These are phyloP conservation scores for Lentinula raphanica DNA, from an alignment of 768 basidiomycete genomes.

Conservation along the genomic window DNA sequence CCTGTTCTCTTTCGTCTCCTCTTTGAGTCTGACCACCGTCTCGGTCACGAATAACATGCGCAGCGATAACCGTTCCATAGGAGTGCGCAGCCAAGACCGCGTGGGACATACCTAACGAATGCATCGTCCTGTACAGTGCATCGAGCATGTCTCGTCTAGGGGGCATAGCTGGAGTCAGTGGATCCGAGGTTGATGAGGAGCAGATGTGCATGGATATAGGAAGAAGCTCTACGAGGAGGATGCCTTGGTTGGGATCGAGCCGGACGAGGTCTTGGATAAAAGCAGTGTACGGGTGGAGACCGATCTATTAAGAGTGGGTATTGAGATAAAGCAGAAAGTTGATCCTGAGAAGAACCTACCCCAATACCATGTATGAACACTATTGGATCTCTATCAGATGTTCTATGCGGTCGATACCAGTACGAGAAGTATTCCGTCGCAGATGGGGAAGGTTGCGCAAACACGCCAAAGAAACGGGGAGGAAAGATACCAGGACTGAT, in stretches of 20 bases:
- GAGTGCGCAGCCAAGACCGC: slow-evolving; percentile 53
- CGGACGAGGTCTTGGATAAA: slow-evolving; percentile 44
- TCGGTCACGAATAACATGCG: slow-evolving; percentile 41
- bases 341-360: slow-evolving; percentile 30
- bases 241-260: slow-evolving; percentile 46
- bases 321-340: neutral
- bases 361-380: slow-evolving; percentile 72
- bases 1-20: too few species aligned
- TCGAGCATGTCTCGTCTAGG: slow-evolving; percentile 33
- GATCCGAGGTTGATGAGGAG: slow-evolving; percentile 11
- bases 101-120: slow-evolving; percentile 29
- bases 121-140: slow-evolving; percentile 40
- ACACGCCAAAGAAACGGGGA: slow-evolving; percentile 38
- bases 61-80: slow-evolving; percentile 55
- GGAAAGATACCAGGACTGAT: slow-evolving; percentile 44
- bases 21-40: too few species aligned
- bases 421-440: slow-evolving; percentile 30
- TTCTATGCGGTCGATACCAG: slow-evolving; percentile 44
- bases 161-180: slow-evolving; percentile 30
- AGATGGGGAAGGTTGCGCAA: slow-evolving; percentile 39
- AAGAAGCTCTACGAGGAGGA: slow-evolving; percentile 56
- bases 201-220: slow-evolving; percentile 60
- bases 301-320: slow-evolving; percentile 39
- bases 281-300: slow-evolving; percentile 49
- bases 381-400: slow-evolving; percentile 38